A percentile compares a stretch with the other conserved stretches of the same genome.
These are phyloP conservation scores for Eutrema japonicum DNA, from an alignment of 345 rosid genomes.

Conservation along the genomic window DNA sequence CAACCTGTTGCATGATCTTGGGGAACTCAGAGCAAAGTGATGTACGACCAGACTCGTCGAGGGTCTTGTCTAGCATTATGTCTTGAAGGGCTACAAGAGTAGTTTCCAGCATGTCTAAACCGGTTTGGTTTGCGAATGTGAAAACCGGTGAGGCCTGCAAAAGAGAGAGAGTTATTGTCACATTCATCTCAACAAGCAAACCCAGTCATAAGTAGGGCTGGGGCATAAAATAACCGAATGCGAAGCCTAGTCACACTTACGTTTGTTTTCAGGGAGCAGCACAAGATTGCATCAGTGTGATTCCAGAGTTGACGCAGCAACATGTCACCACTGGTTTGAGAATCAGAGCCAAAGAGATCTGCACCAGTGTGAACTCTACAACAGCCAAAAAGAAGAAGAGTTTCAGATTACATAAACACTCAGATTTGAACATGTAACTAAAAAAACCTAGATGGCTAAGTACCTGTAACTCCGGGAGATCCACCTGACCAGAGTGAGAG, in stretches of 20 bases:
- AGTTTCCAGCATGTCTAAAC: conserved; percentile 97
- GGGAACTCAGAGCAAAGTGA: conserved; percentile 79
- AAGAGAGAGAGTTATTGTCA: neutral
- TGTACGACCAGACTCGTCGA: conserved; percentile 78
- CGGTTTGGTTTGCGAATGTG: conserved; percentile 90
- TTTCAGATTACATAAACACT: conserved; percentile 8
- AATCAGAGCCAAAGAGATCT: conserved; percentile 59
- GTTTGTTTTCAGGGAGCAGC: conserved; percentile 90
- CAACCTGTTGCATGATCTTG: conserved; percentile 93
- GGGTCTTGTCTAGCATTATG: conserved; percentile 85
- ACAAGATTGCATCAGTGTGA: conserved; percentile 80
- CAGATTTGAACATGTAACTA: conserved; percentile 1
- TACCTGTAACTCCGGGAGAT: conserved; percentile 87
- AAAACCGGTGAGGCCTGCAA: conserved; percentile 80
- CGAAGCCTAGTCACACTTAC: conserved; percentile 40
- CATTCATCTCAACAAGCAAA: neutral
- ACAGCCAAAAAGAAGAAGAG: conserved; percentile 7
- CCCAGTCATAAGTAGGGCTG: neutral
- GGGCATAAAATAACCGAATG: neutral
- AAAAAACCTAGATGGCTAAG: neutral
- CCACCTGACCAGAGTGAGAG: conserved; percentile 87
- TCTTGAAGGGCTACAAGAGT: conserved; percentile 93
- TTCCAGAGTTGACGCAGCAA: conserved; percentile 89
- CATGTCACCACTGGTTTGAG: conserved; percentile 61
- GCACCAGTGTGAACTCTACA: conserved; percentile 72